Conservation (phyloP, 2,329 filamentous ascomycete genomes). For the Aspergillus phoenicis region DNA sequence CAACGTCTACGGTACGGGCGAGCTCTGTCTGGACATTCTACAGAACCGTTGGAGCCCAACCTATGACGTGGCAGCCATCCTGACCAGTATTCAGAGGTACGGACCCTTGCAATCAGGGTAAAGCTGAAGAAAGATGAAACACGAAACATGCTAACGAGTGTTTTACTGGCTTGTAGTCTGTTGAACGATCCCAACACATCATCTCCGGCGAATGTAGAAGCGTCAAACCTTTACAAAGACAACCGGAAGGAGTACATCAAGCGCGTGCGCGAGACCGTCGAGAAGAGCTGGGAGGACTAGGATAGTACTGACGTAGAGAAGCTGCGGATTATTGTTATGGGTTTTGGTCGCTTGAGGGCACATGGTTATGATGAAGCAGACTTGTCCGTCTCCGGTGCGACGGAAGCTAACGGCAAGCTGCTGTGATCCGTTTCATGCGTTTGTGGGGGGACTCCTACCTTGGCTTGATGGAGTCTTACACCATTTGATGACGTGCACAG, state of each 20-base stretch:
- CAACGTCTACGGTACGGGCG: conserved; percentile 95
- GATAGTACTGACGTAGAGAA: conserved; percentile 3
- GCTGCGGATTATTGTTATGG: not conserved
- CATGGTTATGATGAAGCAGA: conserved; percentile 13
- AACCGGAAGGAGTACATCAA: conserved; percentile 97
- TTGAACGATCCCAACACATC: conserved; percentile 99
- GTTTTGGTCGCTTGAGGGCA: conserved; percentile 14
- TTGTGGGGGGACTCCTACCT: conserved; percentile 17
- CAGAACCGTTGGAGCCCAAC: conserved; percentile 99
- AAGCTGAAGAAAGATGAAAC: not conserved
- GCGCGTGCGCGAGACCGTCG: conserved; percentile 90
- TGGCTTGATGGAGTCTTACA: conserved; percentile 18
- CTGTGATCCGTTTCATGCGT: conserved; percentile 11
- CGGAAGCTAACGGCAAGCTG: conserved; percentile 10
- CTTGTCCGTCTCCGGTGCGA: conserved; percentile 12
- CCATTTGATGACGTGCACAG: conserved; percentile 43
- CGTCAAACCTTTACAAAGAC: conserved; percentile 97
- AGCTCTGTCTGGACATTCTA: conserved; percentile 93
- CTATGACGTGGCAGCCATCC: conserved; percentile 93
- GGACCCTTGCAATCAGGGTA: conserved; percentile 11
- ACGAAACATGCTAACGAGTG: conserved; percentile 2
- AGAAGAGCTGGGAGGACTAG: conserved; percentile 98
- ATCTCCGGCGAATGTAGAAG: conserved; percentile 95
- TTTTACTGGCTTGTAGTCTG: conserved; percentile 60
- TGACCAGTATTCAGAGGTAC: conserved; percentile 97